Percentiles rank a stretch among this genome's conserved stretches.
Conservation (phyloP, 192 early-diverging fungal genomes). For the Irineochytrium annulatum region DNA sequence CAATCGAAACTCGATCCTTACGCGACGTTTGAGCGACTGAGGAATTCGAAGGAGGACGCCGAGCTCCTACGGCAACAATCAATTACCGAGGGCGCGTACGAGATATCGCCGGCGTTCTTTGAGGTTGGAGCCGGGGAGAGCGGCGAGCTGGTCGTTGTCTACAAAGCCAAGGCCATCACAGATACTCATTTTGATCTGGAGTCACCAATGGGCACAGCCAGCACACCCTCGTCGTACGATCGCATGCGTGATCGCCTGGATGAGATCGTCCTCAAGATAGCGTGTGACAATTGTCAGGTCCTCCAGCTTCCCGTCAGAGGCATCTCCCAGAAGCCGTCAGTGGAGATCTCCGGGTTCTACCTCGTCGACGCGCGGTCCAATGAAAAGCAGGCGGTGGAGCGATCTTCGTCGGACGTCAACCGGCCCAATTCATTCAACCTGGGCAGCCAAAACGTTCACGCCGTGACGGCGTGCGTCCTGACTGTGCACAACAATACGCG, state of each 20-base stretch:
- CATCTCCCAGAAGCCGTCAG: slow-evolving; percentile 29
- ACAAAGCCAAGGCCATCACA: slow-evolving; percentile 1
- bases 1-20: slow-evolving; percentile 25
- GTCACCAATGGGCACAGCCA: slow-evolving; percentile 2
- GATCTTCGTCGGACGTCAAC: slow-evolving; percentile 1
- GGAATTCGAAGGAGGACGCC: background rate
- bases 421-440: slow-evolving; percentile 18
- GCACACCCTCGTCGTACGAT: background rate
- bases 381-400: slow-evolving; percentile 4
- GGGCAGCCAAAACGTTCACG: slow-evolving; percentile 33
- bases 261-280: slow-evolving; percentile 28
- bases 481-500: slow-evolving; percentile 33
- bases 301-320: slow-evolving; percentile 32
- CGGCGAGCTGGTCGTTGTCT: slow-evolving; percentile 28
- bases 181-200: background rate
- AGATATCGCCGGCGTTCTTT: slow-evolving; percentile 40
- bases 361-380: slow-evolving; percentile 5
- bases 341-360: slow-evolving; percentile 11
- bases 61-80: background rate
- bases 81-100: slow-evolving; percentile 25
- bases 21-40: slow-evolving; percentile 27
- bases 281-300: slow-evolving; percentile 48
- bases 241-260: slow-evolving; percentile 4
- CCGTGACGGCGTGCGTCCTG: slow-evolving; percentile 23
- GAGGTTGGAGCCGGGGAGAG: slow-evolving; percentile 23